These are phyloP conservation scores for Spiraea crenata DNA, from an alignment of 331 rosid species.

Conservation along the genomic window DNA sequence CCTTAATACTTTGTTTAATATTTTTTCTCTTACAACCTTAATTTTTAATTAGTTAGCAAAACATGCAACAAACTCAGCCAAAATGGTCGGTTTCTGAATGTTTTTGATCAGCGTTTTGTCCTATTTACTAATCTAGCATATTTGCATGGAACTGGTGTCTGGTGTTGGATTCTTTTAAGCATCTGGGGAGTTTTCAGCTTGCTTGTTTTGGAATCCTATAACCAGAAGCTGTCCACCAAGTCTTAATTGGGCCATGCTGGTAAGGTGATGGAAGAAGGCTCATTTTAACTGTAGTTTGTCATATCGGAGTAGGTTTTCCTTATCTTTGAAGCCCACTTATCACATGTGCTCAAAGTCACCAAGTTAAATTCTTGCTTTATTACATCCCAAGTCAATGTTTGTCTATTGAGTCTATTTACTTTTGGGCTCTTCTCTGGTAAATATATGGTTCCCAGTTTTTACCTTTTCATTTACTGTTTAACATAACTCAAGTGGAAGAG, in stretches of 20 bases:
- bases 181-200: neutral
- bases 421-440: neutral
- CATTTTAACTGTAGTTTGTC: too few relatives aligned
- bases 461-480: neutral
- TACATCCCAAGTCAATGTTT: neutral
- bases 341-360: too few relatives aligned
- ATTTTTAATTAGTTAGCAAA: constrained; percentile 3
- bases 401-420: neutral
- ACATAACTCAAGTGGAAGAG: neutral
- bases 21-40: neutral
- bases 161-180: too few relatives aligned
- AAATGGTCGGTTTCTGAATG: constrained; percentile 22
- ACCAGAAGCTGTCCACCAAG: neutral
- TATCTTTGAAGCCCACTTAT: too few relatives aligned
- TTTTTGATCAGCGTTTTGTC: constrained; percentile 15
- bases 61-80: constrained; percentile 23
- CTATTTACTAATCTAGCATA: too few relatives aligned
- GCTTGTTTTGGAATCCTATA: neutral
- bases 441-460: neutral
- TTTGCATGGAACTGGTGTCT: neutral
- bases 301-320: too few relatives aligned
- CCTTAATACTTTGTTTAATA: neutral
- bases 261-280: neutral
- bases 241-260: neutral
- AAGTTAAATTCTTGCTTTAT: too few relatives aligned